These are phyloP conservation scores for Dimocarpus longan DNA, from an alignment of 345 rosid species.

Conservation along the genomic window DNA sequence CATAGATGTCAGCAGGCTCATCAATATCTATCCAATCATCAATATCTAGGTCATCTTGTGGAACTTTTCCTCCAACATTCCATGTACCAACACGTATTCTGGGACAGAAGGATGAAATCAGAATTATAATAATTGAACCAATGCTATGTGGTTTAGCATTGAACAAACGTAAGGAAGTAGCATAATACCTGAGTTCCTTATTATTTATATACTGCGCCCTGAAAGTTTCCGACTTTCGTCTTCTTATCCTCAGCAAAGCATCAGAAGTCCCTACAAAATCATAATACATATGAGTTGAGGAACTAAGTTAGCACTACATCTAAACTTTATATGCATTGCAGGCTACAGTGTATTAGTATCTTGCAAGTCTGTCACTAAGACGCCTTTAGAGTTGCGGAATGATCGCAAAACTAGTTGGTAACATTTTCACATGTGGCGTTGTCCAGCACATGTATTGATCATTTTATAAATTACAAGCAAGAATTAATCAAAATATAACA, in stretches of 20 bases:
- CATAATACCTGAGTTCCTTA: conserved; percentile 69
- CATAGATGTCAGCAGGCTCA: conserved; percentile 88
- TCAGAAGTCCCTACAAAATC: conserved; percentile 37
- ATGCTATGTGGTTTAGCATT: not conserved
- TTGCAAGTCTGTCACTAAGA: too few relatives aligned
- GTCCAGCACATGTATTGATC: too few relatives aligned
- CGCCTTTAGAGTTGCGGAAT: too few relatives aligned
- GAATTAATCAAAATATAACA: not conserved
- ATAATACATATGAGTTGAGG: not conserved
- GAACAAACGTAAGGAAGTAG: conserved; percentile 8
- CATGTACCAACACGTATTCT: conserved; percentile 86
- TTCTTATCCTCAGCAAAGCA: conserved; percentile 51
- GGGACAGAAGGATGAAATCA: not conserved
- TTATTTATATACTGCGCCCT: conserved; percentile 78
- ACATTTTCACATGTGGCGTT: too few relatives aligned
- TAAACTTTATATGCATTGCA: not conserved
- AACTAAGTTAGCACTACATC: not conserved
- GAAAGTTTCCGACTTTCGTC: conserved; percentile 83
- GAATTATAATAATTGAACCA: not conserved
- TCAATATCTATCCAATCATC: conserved; percentile 79
- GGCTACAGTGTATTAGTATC: too few relatives aligned
- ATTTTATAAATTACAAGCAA: not conserved
- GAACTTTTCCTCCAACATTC: conserved; percentile 91
- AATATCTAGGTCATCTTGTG: conserved; percentile 81
- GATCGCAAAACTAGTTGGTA: too few relatives aligned